Percentiles rank a stretch among this genome's conserved stretches.
Conservation (phyloP, 768 basidiomycete genomes). For the Podaxis sp. region DNA sequence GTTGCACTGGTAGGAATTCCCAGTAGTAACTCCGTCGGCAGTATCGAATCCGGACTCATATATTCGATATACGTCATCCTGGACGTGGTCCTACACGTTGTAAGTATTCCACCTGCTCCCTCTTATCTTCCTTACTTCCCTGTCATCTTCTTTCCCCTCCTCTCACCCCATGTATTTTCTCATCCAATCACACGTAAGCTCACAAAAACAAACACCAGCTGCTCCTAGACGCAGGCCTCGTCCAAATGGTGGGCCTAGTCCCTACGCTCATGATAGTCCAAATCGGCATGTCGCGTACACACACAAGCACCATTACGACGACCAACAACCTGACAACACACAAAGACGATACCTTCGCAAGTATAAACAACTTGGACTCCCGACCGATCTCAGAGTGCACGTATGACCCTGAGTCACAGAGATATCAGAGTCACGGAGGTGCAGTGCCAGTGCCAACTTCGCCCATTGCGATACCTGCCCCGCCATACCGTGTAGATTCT, state of each 20-base stretch:
- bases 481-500: conserved; percentile 5
- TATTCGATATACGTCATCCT: conserved; percentile 28
- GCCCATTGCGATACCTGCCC: conserved; percentile 7
- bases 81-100: conserved; percentile 11
- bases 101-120: neutral
- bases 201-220: neutral
- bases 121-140: neutral
- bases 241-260: conserved; percentile 27
- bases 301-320: neutral
- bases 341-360: conserved; percentile 9
- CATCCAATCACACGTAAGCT: neutral
- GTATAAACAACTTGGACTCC: neutral
- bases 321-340: conserved; percentile 2
- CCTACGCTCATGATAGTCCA: conserved; percentile 15
- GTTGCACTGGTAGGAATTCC: too few relatives aligned
- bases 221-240: conserved; percentile 26
- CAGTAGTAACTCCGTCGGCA: conserved; percentile 11
- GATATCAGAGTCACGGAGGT: neutral
- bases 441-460: neutral
- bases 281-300: neutral
- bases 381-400: neutral
- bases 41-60: conserved; percentile 39
- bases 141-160: neutral
- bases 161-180: neutral
- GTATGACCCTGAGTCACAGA: neutral